Conservation (phyloP, 805 yeast genomes). For the Wickerhamomyces bovis region DNA sequence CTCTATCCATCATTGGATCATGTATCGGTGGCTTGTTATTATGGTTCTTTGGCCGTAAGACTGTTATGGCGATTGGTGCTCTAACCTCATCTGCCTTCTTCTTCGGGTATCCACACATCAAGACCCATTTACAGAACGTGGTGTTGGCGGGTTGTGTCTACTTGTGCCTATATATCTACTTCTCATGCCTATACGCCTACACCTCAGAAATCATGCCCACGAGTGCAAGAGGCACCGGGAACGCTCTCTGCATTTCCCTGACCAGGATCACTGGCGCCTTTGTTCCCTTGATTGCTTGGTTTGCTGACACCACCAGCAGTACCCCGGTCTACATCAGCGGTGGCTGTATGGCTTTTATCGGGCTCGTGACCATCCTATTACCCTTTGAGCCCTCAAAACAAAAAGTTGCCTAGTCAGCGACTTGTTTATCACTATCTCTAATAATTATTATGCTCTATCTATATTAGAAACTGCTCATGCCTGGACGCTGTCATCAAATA, state of each 20-base stretch:
- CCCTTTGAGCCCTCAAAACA: background rate
- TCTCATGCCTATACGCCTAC: constrained; percentile 57
- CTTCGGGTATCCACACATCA: constrained; percentile 60
- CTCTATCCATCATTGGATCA: constrained; percentile 41
- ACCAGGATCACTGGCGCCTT: constrained; percentile 47
- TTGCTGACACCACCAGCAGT: constrained; percentile 17
- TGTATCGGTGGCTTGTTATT: constrained; percentile 35
- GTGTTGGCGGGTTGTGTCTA: constrained; percentile 29
- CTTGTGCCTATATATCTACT: constrained; percentile 40
- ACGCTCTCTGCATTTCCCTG: constrained; percentile 48
- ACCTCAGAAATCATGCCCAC: constrained; percentile 60
- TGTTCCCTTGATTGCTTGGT: constrained; percentile 50
- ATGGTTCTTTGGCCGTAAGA: constrained; percentile 43
- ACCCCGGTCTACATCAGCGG: constrained; percentile 31
- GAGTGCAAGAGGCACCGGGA: constrained; percentile 49
- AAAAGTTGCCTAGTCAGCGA: background rate
- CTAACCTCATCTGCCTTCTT: constrained; percentile 48
- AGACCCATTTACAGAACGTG: constrained; percentile 44
- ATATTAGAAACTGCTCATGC: no score
- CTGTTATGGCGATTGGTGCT: constrained; percentile 48
- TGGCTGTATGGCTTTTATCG: constrained; percentile 12
- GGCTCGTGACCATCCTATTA: background rate
- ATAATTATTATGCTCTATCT: no score
- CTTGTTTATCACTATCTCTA: no score
- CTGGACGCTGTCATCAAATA: no score